phyloP scores from a whole-genome alignment of 495 filamentous ascomycete genomes.

The Aspergillus incahuasiensis region DNA sequence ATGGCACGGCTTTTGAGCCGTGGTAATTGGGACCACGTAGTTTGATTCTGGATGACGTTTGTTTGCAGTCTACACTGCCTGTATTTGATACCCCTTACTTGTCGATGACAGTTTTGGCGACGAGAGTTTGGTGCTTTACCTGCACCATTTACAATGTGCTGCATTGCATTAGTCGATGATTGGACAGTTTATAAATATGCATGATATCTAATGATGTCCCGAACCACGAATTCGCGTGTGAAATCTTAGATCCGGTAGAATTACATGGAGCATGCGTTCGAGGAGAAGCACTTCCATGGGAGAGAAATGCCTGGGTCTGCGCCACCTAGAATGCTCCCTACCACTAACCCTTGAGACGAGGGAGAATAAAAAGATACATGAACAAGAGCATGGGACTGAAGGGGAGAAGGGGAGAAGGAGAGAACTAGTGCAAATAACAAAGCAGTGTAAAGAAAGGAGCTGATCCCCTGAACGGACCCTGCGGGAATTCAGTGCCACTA shows the following conservation, averaged over 20 bases:
- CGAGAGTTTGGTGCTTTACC: constrained; percentile 1
- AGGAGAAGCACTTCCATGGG: not conserved
- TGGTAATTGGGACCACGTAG: constrained; percentile 22
- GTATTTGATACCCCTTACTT: constrained; percentile 28
- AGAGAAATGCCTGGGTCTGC: not conserved
- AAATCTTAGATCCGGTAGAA: not conserved
- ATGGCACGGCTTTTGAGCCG: constrained; percentile 5
- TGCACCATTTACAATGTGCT: not conserved
- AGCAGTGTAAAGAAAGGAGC: not conserved
- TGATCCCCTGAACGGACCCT: not conserved
- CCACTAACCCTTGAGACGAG: not conserved
- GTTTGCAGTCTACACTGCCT: constrained; percentile 19
- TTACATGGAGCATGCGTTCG: not conserved
- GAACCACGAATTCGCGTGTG: not conserved
- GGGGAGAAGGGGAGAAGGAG: not conserved
- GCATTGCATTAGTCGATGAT: not conserved
- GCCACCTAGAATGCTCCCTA: not conserved
- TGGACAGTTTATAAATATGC: not conserved
- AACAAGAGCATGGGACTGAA: not conserved
- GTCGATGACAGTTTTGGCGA: constrained; percentile 7
- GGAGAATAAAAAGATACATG: not conserved
- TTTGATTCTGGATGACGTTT: constrained; percentile 15
- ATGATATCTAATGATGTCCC: not conserved
- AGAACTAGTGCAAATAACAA: not conserved
- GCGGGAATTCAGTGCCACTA: not conserved